Base-by-base conservation (phyloP, 83 land plant genomes). In the Larix sibirica region DNA sequence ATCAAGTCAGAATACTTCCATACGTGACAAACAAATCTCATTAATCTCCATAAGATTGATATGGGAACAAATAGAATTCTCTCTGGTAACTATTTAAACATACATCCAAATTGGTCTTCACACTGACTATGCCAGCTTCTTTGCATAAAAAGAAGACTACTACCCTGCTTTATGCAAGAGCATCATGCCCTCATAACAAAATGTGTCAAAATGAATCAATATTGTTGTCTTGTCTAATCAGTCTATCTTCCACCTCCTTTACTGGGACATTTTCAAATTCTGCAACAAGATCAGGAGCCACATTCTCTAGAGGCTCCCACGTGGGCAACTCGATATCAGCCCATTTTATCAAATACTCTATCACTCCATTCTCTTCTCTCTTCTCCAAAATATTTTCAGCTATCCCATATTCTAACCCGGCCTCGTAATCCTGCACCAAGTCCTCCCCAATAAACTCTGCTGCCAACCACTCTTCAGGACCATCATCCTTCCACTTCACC, bases 261-360 rank as follows among this genome's bases (percentile, higher is more conserved):
- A 67, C 36, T 79, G 81, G 47, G 36, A 69, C 81, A 64, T 66
- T 78, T 83, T 91, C 89, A 86, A 91, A 97, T 84, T 84, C 94
- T 60, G 84, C 84, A 21, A 97, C 80, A 83, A 97, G 85, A 75
- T 95, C 99, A 10, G 91, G 85, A 80, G 93, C 95, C 63, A 97
- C 91, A 77, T 97, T 97, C 81, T 94, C 98, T 76, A 75, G 86
- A 21, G 98, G 98, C 91, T 97, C 98, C 99, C 99, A 97, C 17
- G 99, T 95, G 14, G 90, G 83, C 68, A 88, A 85, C 24, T 92
- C 93, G 3, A 87, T 71, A 79, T 97, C 99, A 40, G 85, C 86
- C 99, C 99, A 97, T 80, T 94, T 94, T 40, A 97, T 95, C 83
- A 97, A 64, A 82, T 88, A 95, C 87, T 97, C 99, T 69, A 77